Evolutionary conservation across 352 stramenopile genomes (phyloP).

Genomic region (Globisporangium canariense): DNA sequence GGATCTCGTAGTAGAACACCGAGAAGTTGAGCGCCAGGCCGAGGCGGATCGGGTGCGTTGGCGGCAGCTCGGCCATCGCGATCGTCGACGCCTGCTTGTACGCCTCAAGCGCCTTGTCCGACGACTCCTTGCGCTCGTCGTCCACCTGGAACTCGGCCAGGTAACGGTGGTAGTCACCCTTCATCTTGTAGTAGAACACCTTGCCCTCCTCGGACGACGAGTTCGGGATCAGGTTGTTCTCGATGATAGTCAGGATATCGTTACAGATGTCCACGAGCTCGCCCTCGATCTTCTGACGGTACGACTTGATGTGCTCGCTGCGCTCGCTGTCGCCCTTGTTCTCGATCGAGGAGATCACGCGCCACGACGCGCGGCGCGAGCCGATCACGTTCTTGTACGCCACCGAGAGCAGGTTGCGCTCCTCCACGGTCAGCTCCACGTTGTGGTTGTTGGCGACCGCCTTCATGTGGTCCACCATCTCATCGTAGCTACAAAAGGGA

Average conservation of each 20-base stretch:
- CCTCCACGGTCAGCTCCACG: constrained; percentile 97
- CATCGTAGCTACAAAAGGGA: constrained; percentile 64
- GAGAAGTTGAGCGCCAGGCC: constrained; percentile 99
- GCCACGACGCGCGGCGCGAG: constrained; percentile 96
- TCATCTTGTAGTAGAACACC: constrained; percentile 99
- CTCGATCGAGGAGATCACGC: constrained; percentile 98
- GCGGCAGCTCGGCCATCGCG: constrained; percentile 39
- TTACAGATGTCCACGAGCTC: constrained; percentile 96
- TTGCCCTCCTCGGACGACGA: constrained; percentile 96
- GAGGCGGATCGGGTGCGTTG: constrained; percentile 95
- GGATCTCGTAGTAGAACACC: constrained; percentile 99
- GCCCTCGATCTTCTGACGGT: constrained; percentile 96
- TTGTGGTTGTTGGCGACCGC: constrained; percentile 88
- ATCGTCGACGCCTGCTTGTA: constrained; percentile 79
- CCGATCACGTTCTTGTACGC: constrained; percentile 99
- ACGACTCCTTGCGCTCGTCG: constrained; percentile 86
- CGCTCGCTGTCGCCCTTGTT: constrained; percentile 76
- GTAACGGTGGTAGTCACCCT: constrained; percentile 99
- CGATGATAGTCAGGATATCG: constrained; percentile 98
- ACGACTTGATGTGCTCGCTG: constrained; percentile 85
- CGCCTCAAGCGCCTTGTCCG: constrained; percentile 88
- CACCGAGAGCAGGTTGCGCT: constrained; percentile 96
- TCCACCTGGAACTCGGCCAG: constrained; percentile 99
- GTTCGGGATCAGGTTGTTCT: constrained; percentile 97
- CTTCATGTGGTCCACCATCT: constrained; percentile 98